Evolutionary conservation across 768 basidiomycete genomes (phyloP).

Genomic region (Mycena capillaripes): DNA sequence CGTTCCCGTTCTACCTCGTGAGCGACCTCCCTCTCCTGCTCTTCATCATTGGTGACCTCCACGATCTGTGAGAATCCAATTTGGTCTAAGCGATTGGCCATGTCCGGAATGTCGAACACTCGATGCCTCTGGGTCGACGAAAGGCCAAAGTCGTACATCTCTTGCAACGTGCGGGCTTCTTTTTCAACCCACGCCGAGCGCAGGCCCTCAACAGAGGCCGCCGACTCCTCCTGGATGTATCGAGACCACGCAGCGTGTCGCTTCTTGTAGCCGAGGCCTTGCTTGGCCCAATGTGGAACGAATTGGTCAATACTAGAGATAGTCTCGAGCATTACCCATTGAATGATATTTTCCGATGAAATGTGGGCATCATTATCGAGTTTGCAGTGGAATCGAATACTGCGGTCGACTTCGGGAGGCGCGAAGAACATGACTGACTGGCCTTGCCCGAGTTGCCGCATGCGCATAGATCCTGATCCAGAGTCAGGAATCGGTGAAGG

Average conservation of each 20-base stretch:
- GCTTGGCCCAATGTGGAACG: no score
- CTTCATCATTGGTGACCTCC: constrained; percentile 54
- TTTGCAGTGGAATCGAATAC: constrained; percentile 42
- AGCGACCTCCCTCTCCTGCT: constrained; percentile 64
- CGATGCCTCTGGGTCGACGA: constrained; percentile 3
- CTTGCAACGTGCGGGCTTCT: not conserved
- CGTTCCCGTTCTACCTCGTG: constrained; percentile 63
- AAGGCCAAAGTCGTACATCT: not conserved
- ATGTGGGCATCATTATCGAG: not conserved
- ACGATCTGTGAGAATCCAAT: constrained; percentile 44
- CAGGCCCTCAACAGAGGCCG: not conserved
- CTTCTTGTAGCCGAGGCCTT: constrained; percentile 3
- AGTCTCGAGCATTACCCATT: constrained; percentile 54
- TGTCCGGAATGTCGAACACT: constrained; percentile 30
- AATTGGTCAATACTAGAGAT: no score
- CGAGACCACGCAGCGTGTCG: not conserved
- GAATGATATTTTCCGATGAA: constrained; percentile 51
- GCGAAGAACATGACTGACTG: constrained; percentile 66
- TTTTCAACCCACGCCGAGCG: not conserved
- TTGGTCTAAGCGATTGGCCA: constrained; percentile 42
- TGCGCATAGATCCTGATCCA: no score
- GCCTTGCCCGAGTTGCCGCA: constrained; percentile 61
- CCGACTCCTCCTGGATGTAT: not conserved
- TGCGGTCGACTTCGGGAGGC: constrained; percentile 54
- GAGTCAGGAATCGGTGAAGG: constrained; percentile 3